These are phyloP conservation scores for Avena sativa DNA, from an alignment of 176 grass and related monocot species.

Conservation along the genomic window DNA sequence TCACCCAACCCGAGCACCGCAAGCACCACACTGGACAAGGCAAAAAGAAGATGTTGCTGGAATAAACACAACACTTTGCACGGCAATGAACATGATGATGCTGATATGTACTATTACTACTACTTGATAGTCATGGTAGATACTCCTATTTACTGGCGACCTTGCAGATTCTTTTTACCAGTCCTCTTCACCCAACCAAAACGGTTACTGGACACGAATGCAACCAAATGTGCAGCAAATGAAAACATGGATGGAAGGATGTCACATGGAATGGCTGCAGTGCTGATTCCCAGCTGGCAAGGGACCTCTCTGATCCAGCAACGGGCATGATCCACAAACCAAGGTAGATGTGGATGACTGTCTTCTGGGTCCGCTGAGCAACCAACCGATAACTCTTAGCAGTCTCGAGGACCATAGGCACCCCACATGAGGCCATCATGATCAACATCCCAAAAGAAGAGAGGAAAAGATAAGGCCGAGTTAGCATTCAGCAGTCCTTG, in stretches of 20 bases:
- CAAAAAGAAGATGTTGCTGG: background rate
- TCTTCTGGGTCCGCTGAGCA: constrained; percentile 29
- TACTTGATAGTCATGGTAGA: constrained; percentile 23
- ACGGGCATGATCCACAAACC: constrained; percentile 20
- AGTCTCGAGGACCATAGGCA: constrained; percentile 48
- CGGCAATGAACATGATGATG: constrained; percentile 29
- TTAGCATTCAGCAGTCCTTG: constrained; percentile 59
- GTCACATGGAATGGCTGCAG: constrained; percentile 17
- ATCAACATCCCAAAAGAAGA: constrained; percentile 23
- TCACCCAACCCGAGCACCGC: background rate
- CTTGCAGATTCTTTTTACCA: constrained; percentile 9
- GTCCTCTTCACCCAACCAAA: constrained; percentile 31
- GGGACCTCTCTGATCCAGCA: constrained; percentile 33
- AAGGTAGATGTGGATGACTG: constrained; percentile 32
- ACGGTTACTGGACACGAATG: constrained; percentile 12
- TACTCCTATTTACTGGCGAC: constrained; percentile 50
- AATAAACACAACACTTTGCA: constrained; percentile 35
- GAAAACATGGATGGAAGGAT: constrained; percentile 23
- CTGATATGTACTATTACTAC: constrained; percentile 9
- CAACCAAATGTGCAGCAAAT: constrained; percentile 38
- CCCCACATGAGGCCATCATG: constrained; percentile 52
- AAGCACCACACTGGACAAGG: constrained; percentile 25
- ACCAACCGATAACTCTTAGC: constrained; percentile 47
- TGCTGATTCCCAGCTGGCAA: constrained; percentile 38
- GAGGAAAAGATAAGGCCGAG: constrained; percentile 16